A percentile compares a stretch with the other conserved stretches of the same genome.
phyloP scores from a whole-genome alignment of 2,329 filamentous ascomycete species.

The Aspergillus niger region DNA sequence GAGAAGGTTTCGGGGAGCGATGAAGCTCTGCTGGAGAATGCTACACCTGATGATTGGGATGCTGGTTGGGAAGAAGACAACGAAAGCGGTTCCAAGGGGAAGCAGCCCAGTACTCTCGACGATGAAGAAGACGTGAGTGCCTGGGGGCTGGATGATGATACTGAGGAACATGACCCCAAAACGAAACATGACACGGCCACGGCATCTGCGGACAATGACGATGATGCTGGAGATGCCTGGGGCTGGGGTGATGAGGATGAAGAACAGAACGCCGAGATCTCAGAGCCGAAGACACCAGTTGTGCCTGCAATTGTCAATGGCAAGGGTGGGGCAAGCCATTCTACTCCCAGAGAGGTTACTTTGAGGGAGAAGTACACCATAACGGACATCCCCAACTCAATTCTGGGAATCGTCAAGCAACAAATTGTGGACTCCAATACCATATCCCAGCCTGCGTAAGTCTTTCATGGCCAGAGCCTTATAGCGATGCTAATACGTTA shows the following conservation, averaged over 20 bases:
- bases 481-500: constrained; percentile 24
- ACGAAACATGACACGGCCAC: constrained; percentile 18
- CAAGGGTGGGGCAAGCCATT: constrained; percentile 17
- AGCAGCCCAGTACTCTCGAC: constrained; percentile 25
- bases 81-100: constrained; percentile 36
- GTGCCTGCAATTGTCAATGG: constrained; percentile 26
- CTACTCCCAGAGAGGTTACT: constrained; percentile 64
- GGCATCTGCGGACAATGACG: constrained; percentile 29
- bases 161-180: constrained; percentile 22
- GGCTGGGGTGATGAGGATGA: constrained; percentile 75
- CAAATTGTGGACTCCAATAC: constrained; percentile 46
- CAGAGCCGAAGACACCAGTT: constrained; percentile 23
- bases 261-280: constrained; percentile 32
- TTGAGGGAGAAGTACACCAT: constrained; percentile 85
- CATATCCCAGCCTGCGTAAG: constrained; percentile 42
- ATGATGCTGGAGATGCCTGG: constrained; percentile 67
- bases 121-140: constrained; percentile 51
- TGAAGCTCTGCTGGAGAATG: constrained; percentile 62
- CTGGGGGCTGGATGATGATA: constrained; percentile 52
- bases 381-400: constrained; percentile 79
- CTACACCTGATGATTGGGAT: constrained; percentile 67
- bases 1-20: constrained; percentile 73
- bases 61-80: constrained; percentile 77
- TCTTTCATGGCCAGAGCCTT: constrained; percentile 5
- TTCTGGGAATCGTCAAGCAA: constrained; percentile 52